Conservation (phyloP, 495 filamentous ascomycete genomes). For the Hamigera avellanea region DNA sequence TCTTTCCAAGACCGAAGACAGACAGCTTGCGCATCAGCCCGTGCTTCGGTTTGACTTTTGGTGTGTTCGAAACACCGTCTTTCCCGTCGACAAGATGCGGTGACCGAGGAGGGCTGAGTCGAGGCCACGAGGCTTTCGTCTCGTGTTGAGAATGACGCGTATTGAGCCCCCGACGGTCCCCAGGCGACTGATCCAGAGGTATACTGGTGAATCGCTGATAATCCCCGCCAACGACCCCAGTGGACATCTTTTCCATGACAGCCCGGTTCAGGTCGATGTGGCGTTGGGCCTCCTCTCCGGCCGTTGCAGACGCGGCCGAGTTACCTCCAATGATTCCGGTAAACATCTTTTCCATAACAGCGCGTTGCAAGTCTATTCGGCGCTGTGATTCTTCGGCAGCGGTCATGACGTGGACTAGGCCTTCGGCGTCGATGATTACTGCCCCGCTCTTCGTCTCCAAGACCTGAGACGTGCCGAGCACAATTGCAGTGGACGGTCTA, state of each 20-base stretch:
- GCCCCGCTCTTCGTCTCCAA: background rate
- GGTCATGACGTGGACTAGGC: conserved; percentile 8
- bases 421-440: conserved; percentile 15
- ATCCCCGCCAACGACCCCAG: background rate
- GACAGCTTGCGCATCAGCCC: background rate
- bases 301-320: background rate
- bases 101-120: background rate
- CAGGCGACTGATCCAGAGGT: background rate
- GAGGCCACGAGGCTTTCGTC: too few relatives aligned
- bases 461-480: background rate
- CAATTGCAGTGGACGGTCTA: too few relatives aligned
- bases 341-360: conserved; percentile 20
- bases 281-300: background rate
- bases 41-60: too few relatives aligned
- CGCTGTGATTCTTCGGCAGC: conserved; percentile 12
- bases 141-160: too few relatives aligned
- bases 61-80: too few relatives aligned
- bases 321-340: conserved; percentile 2
- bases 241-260: background rate
- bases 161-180: too few relatives aligned
- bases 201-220: background rate
- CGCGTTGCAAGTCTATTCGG: conserved; percentile 10
- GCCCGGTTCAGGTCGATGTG: background rate
- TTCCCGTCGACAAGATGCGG: too few relatives aligned
- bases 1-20: background rate